These are phyloP conservation scores for Tetratostichococcus sp. DNA, from an alignment of 139 green algal genomes.

Conservation along the genomic window DNA sequence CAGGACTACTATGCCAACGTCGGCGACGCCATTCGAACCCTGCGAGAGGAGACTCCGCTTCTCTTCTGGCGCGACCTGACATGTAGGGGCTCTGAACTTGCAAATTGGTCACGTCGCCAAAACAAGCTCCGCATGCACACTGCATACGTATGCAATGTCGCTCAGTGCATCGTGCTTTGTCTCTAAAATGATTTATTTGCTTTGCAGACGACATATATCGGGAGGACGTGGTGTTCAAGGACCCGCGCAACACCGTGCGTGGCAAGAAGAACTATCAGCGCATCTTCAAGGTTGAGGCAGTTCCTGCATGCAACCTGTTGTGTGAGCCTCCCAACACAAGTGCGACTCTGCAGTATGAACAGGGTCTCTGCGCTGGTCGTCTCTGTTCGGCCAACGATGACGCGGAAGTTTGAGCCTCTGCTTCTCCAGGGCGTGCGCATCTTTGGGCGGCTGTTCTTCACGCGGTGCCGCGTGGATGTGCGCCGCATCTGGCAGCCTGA, in stretches of 20 bases:
- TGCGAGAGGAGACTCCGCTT: conserved; percentile 81
- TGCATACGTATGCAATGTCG: too few relatives aligned
- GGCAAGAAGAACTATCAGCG: conserved; percentile 86
- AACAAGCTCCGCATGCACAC: neutral
- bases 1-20: conserved; percentile 93
- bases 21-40: conserved; percentile 82
- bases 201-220: conserved; percentile 78
- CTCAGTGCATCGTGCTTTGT: too few relatives aligned
- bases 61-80: conserved; percentile 85
- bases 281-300: conserved; percentile 76
- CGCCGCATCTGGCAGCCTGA: conserved; percentile 88
- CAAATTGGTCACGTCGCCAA: neutral
- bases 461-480: conserved; percentile 75
- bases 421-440: conserved; percentile 56
- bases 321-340: too few relatives aligned
- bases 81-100: conserved; percentile 50
- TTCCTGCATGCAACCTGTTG: too few relatives aligned
- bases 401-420: too few relatives aligned
- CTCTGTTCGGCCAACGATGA: too few relatives aligned
- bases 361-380: too few relatives aligned
- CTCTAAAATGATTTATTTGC: too few relatives aligned
- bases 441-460: conserved; percentile 88
- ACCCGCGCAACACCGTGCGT: conserved; percentile 75
- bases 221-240: conserved; percentile 88
- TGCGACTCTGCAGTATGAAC: too few relatives aligned